A percentile compares a stretch with the other conserved stretches of the same genome.
phyloP scores from a whole-genome alignment of 352 stramenopile species.

The Pythium brachiatum region DNA sequence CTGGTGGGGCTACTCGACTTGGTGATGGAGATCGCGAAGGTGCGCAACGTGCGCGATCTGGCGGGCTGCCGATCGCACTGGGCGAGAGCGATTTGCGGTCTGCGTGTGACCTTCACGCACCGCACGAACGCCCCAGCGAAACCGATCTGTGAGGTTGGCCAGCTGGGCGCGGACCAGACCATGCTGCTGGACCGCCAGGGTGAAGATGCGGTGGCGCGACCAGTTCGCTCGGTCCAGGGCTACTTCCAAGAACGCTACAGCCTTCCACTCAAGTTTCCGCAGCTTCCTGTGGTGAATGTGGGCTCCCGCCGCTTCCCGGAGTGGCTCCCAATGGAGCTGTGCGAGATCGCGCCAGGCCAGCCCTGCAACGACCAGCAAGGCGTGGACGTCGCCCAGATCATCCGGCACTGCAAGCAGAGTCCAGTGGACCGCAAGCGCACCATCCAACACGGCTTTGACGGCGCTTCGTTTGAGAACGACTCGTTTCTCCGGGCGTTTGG shows the following conservation, averaged over 20 bases:
- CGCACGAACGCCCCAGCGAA: background rate
- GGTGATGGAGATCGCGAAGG: background rate
- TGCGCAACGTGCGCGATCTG: background rate
- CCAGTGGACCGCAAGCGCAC: background rate
- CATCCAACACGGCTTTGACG: constrained; percentile 1
- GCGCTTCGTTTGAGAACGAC: constrained; percentile 16
- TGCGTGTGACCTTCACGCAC: constrained; percentile 7
- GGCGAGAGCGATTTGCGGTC: background rate
- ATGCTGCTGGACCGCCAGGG: background rate
- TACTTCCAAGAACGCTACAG: constrained; percentile 14
- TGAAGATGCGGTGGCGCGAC: background rate
- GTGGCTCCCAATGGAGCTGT: constrained; percentile 23
- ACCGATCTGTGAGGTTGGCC: constrained; percentile 10
- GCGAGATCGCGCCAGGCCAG: constrained; percentile 13
- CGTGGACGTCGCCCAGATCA: constrained; percentile 7
- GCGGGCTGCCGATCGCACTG: background rate
- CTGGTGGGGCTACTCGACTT: constrained; percentile 5
- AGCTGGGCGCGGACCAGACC: constrained; percentile 1
- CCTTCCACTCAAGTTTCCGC: constrained; percentile 6
- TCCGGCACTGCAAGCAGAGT: constrained; percentile 4
- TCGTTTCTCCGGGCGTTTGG: constrained; percentile 13
- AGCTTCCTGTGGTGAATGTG: constrained; percentile 16
- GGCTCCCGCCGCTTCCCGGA: constrained; percentile 1
- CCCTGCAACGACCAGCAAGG: background rate
- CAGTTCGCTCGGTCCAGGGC: background rate